Conservation (phyloP, 2,329 filamentous ascomycete species). For the Fusarium sp. region DNA sequence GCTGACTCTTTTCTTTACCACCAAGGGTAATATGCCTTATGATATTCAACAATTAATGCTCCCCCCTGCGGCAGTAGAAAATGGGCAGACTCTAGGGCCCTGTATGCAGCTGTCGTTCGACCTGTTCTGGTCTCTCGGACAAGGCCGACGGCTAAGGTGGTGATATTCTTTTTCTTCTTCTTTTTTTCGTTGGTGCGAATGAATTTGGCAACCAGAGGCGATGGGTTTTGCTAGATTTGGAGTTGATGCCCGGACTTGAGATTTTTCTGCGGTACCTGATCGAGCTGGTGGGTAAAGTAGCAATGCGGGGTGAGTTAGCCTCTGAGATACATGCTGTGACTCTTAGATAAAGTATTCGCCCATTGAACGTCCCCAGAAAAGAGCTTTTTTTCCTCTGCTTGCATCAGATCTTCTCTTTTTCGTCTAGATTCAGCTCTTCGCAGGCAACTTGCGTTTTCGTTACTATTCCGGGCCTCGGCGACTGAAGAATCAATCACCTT, state of each 20-base stretch:
- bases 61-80: slow-evolving; percentile 7
- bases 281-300: slow-evolving; percentile 37
- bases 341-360: slow-evolving; percentile 26
- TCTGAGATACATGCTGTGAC: slow-evolving; percentile 26
- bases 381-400: slow-evolving; percentile 24
- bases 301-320: slow-evolving; percentile 4
- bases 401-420: slow-evolving; percentile 28
- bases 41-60: slow-evolving; percentile 3
- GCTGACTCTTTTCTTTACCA: slow-evolving; percentile 8
- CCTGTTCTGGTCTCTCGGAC: slow-evolving; percentile 41
- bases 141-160: slow-evolving; percentile 35
- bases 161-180: slow-evolving; percentile 28
- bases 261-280: slow-evolving; percentile 46
- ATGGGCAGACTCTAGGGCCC: slow-evolving; percentile 38
- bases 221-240: slow-evolving; percentile 43
- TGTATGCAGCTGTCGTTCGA: slow-evolving; percentile 47
- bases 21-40: slow-evolving; percentile 10
- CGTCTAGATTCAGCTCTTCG: slow-evolving; percentile 16
- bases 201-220: slow-evolving; percentile 43
- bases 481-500: slow-evolving; percentile 22
- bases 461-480: slow-evolving; percentile 32
- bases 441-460: slow-evolving; percentile 21
- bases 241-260: slow-evolving; percentile 46
- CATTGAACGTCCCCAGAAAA: slow-evolving; percentile 19
- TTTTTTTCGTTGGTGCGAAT: slow-evolving; percentile 37